Evolutionary conservation across 176 grass and related monocot species (phyloP), one percentile per base, ranked within the genome.

Genomic region (Avena sativa): DNA sequence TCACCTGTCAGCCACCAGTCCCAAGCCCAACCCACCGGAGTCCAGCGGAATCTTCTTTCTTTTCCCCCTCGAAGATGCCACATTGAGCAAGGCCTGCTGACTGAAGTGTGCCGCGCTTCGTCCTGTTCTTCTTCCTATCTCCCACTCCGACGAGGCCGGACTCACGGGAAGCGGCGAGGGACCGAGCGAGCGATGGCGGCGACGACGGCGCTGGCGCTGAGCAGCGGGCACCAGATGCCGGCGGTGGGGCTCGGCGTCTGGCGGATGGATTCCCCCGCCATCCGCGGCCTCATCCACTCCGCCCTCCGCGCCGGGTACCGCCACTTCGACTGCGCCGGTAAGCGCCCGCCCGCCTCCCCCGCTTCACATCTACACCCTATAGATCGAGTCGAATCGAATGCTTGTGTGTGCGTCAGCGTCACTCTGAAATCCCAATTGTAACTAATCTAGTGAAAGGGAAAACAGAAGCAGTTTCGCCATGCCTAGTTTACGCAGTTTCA

Each of bases 251-350:
- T 98, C 47, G 96, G 96, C 25, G 93, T 98, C 20, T 98, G 96
- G 93, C 88, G 93, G 86, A 95, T 95, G 96, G 96, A 98, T 25
- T 43, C 85, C 62, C 61, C 84, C 66, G 89, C 87, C 62, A 94
- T 98, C 76, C 96, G 90, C 58, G 71, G 83, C 83, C 93, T 98
- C 86, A 73, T 98, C 84, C 85, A 92, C 80, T 90, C 93, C 76
- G 96, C 96, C 51, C 88, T 98, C 83, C 88, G 89, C 71, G 64
- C 94, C n/a, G 96, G 93, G 25, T 98, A 98, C 85, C 96, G 92
- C 84, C 96, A 98, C 81, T 79, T 98, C 64, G 96, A 98, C 84
- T 98, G 96, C 90, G 93, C 96, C 81, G 95, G 95, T 98, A 85
- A 12, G 30, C 52, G 40, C 59, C 48, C n/a, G 65, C 52, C 40